phyloP scores from a whole-genome alignment of 192 early-diverging fungal species.

The Piromyces finnis region DNA sequence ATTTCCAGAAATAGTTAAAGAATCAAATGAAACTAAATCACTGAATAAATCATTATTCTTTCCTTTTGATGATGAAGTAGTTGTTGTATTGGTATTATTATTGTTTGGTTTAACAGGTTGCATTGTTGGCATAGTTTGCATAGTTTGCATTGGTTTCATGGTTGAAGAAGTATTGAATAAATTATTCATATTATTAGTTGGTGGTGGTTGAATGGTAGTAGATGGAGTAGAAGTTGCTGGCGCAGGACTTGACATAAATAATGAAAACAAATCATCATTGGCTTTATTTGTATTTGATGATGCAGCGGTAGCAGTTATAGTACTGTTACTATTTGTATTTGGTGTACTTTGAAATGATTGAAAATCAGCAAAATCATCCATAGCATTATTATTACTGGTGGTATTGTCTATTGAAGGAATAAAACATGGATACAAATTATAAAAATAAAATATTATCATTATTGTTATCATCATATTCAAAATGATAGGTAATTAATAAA shows the following conservation, averaged over 20 bases:
- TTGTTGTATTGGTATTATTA: too few species aligned
- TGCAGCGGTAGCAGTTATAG: too few species aligned
- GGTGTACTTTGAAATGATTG: slow-evolving; percentile 7
- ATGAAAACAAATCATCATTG: not conserved
- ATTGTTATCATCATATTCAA: too few species aligned
- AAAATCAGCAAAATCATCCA: slow-evolving; percentile 50
- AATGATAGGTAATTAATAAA: too few species aligned
- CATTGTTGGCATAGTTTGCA: not conserved
- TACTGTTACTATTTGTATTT: slow-evolving; percentile 27
- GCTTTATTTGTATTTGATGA: slow-evolving; percentile 3
- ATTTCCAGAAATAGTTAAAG: slow-evolving; percentile 38
- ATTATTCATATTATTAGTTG: not conserved
- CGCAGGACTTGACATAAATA: slow-evolving; percentile 3
- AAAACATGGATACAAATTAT: slow-evolving; percentile 12
- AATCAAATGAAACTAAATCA: slow-evolving; percentile 48
- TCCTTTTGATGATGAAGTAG: slow-evolving; percentile 8
- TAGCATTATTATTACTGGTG: slow-evolving; percentile 4
- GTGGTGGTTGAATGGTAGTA: not conserved
- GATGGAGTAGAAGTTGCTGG: not conserved
- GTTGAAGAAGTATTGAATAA: not conserved
- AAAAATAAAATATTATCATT: not conserved
- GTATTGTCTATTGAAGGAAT: slow-evolving; percentile 4
- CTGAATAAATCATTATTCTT: slow-evolving; percentile 51
- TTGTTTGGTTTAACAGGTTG: not conserved
- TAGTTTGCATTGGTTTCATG: slow-evolving; percentile 1